These are phyloP conservation scores for Auriscalpium vulgare DNA, from an alignment of 768 basidiomycete genomes.

Conservation along the genomic window DNA sequence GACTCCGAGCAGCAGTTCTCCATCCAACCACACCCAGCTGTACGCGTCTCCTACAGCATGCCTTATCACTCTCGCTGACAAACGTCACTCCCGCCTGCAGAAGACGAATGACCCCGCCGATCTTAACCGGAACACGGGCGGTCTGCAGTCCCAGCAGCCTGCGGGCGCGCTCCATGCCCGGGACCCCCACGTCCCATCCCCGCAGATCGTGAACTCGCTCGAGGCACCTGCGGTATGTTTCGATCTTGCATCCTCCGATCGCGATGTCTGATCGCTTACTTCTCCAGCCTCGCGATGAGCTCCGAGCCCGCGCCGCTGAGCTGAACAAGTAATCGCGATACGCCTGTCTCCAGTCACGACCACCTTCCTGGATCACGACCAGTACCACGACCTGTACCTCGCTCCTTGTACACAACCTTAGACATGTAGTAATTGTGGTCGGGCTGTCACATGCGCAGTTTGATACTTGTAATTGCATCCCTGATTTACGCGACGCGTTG, in stretches of 20 bases:
- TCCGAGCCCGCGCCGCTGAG: conserved; percentile 37
- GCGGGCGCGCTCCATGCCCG: conserved; percentile 29
- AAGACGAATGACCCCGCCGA: conserved; percentile 52
- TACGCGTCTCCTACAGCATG: conserved; percentile 18
- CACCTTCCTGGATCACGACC: too few species aligned
- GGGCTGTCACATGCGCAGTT: too few species aligned
- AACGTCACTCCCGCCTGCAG: conserved; percentile 27
- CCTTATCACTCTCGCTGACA: not conserved
- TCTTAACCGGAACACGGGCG: conserved; percentile 16
- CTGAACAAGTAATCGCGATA: conserved; percentile 24
- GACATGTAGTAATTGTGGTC: too few species aligned
- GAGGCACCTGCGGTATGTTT: conserved; percentile 38
- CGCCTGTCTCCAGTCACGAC: too few species aligned
- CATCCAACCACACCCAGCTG: conserved; percentile 52
- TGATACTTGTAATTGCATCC: too few species aligned
- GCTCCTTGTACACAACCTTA: too few species aligned
- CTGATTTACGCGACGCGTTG: too few species aligned
- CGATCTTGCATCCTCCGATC: too few species aligned
- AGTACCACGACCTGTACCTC: too few species aligned
- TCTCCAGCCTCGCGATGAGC: conserved; percentile 42
- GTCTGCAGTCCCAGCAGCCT: conserved; percentile 20
- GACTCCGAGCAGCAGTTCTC: conserved; percentile 28
- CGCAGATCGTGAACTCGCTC: conserved; percentile 33
- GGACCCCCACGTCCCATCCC: conserved; percentile 41
- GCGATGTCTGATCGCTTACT: not conserved